Evolutionary conservation across 176 grass and related monocot species (phyloP).

Genomic region (Pharus latifolius): DNA sequence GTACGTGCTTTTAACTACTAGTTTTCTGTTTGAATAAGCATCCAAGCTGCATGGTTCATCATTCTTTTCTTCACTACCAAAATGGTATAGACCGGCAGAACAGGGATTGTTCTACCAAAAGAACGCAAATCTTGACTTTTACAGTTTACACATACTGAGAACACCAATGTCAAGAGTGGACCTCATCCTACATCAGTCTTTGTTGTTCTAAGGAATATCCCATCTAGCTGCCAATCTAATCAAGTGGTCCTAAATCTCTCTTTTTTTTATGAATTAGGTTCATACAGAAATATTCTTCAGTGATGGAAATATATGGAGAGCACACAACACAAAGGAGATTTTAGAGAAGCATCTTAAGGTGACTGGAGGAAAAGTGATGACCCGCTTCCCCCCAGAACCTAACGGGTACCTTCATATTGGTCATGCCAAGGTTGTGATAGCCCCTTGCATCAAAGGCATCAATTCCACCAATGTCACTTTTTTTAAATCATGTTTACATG

Average conservation of each 20-base stretch:
- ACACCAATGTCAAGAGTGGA: no score
- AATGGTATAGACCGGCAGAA: no score
- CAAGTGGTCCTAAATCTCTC: constrained; percentile 1
- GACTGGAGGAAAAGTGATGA: constrained; percentile 95
- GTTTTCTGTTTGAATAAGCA: not conserved
- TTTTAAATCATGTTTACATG: not conserved
- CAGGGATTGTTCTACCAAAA: no score
- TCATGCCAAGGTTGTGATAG: constrained; percentile 78
- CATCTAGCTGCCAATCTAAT: no score
- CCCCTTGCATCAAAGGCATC: not conserved
- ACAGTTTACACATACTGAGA: no score
- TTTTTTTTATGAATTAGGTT: constrained; percentile 35
- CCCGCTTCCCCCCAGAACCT: constrained; percentile 94
- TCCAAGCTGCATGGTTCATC: not conserved
- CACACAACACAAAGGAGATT: constrained; percentile 73
- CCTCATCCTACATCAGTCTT: no score
- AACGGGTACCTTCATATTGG: constrained; percentile 98
- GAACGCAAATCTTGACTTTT: no score
- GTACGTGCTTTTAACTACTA: no score
- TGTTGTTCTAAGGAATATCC: no score
- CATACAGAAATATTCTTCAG: constrained; percentile 97
- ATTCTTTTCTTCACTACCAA: no score
- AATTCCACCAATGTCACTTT: not conserved
- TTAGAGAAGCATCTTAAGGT: constrained; percentile 78
- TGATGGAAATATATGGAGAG: constrained; percentile 83